phyloP scores from a whole-genome alignment of 768 basidiomycete species.

The Naganishia vaughanmartiniae region DNA sequence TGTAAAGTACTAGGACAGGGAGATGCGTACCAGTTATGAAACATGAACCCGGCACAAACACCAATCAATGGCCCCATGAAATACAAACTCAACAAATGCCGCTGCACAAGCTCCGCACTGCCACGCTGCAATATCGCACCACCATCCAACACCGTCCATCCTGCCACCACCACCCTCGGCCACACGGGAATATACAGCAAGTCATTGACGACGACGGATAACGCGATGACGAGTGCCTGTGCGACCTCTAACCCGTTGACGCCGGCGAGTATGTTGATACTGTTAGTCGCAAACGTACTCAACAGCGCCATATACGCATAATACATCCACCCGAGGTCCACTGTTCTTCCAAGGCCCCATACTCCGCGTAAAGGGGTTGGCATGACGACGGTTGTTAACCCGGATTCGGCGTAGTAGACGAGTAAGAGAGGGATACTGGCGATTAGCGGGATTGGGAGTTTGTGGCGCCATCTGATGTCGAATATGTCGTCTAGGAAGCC shows the following conservation, averaged over 20 bases:
- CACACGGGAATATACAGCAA: slow-evolving; percentile 80
- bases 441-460: slow-evolving; percentile 92
- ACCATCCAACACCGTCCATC: slow-evolving; percentile 29
- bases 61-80: slow-evolving; percentile 95
- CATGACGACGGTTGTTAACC: slow-evolving; percentile 88
- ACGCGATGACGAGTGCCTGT: slow-evolving; percentile 85
- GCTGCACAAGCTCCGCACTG: slow-evolving; percentile 78
- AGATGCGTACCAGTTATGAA: slow-evolving; percentile 82
- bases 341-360: slow-evolving; percentile 59
- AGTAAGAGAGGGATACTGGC: slow-evolving; percentile 91
- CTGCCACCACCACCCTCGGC: slow-evolving; percentile 32
- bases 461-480: slow-evolving; percentile 97
- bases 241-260: slow-evolving; percentile 94
- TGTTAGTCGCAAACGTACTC: slow-evolving; percentile 94
- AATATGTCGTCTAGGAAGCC: slow-evolving; percentile 97
- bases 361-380: slow-evolving; percentile 68
- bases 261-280: slow-evolving; percentile 97
- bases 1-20: background rate
- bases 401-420: slow-evolving; percentile 92
- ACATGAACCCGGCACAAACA: slow-evolving; percentile 83
- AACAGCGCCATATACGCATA: slow-evolving; percentile 94
- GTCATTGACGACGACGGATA: slow-evolving; percentile 88
- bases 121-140: slow-evolving; percentile 66
- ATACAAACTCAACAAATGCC: slow-evolving; percentile 93
- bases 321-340: slow-evolving; percentile 91